phyloP scores from a whole-genome alignment of 163 green algal genomes.

The Coccomyxa subellipsoidea region DNA sequence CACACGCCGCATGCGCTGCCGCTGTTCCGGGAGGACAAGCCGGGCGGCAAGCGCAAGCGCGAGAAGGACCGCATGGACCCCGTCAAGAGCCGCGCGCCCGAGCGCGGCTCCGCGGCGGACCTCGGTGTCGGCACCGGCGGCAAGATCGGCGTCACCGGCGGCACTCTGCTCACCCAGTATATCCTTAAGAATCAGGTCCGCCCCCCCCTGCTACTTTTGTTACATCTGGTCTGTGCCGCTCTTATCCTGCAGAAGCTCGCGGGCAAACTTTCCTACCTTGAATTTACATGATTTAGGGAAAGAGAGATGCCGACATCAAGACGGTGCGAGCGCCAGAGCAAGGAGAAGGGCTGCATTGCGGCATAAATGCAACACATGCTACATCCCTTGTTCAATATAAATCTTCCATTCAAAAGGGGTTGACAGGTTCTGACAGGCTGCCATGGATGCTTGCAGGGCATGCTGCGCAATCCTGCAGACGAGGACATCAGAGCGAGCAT shows the following conservation, averaged over 20 bases:
- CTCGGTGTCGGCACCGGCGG: slow-evolving; percentile 49
- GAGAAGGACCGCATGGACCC: slow-evolving; percentile 37
- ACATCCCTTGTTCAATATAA: no score
- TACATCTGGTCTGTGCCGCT: background rate
- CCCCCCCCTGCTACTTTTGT: background rate
- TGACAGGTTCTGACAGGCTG: no score
- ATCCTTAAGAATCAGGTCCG: slow-evolving; percentile 70
- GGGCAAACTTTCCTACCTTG: no score
- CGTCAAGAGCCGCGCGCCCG: slow-evolving; percentile 45
- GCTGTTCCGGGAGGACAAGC: slow-evolving; percentile 70
- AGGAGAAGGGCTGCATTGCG: no score
- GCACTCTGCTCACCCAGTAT: slow-evolving; percentile 85
- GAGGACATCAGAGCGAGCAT: slow-evolving; percentile 73
- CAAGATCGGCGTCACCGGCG: slow-evolving; percentile 66
- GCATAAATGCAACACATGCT: no score
- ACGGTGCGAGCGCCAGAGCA: no score
- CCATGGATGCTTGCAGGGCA: slow-evolving; percentile 42
- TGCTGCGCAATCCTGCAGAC: slow-evolving; percentile 49
- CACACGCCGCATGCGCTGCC: slow-evolving; percentile 88
- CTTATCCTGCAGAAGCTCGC: no score
- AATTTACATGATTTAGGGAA: no score
- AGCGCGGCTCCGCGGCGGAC: slow-evolving; percentile 38
- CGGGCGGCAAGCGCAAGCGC: slow-evolving; percentile 42
- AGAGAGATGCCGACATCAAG: no score
- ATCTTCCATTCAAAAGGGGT: no score